Percentiles rank a stretch among this genome's conserved stretches.
These are phyloP conservation scores for Elsinoe arachidis DNA, from an alignment of 2,329 filamentous ascomycete genomes.

Conservation along the genomic window DNA sequence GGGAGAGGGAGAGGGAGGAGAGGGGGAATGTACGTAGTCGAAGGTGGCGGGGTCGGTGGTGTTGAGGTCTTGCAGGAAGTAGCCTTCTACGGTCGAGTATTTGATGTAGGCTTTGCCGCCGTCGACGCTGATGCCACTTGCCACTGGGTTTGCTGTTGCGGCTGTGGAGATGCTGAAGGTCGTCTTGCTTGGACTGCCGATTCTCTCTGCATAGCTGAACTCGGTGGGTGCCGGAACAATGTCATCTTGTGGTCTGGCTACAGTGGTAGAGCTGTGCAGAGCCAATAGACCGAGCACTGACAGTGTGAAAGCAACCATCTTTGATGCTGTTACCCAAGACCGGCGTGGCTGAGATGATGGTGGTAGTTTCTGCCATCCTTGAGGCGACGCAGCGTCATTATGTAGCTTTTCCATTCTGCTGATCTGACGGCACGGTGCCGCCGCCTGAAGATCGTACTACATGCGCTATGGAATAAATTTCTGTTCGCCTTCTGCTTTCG, in stretches of 20 bases:
- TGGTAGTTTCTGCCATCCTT: neutral
- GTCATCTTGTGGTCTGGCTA: neutral
- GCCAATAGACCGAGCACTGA: neutral
- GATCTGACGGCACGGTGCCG: neutral
- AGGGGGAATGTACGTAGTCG: slow-evolving; percentile 49
- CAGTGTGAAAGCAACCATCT: neutral
- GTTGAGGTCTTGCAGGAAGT: slow-evolving; percentile 56
- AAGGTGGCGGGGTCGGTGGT: slow-evolving; percentile 49
- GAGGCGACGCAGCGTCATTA: neutral
- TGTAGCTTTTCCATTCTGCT: slow-evolving; percentile 1
- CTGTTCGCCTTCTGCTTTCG: neutral
- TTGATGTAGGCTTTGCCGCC: slow-evolving; percentile 38
- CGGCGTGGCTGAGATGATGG: neutral
- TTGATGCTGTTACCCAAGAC: neutral
- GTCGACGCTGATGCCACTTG: slow-evolving; percentile 14
- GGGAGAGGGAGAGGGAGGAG: neutral
- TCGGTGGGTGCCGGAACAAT: neutral
- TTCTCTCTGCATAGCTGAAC: neutral
- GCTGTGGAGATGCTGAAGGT: slow-evolving; percentile 17
- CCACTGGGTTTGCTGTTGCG: slow-evolving; percentile 14
- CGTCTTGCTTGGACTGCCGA: neutral
- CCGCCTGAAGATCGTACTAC: neutral
- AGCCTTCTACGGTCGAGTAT: slow-evolving; percentile 52
- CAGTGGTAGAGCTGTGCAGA: neutral
- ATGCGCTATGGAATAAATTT: slow-evolving; percentile 3